Conservation (phyloP, 2,329 filamentous ascomycete species). For the Trichoderma atrobrunneum region DNA sequence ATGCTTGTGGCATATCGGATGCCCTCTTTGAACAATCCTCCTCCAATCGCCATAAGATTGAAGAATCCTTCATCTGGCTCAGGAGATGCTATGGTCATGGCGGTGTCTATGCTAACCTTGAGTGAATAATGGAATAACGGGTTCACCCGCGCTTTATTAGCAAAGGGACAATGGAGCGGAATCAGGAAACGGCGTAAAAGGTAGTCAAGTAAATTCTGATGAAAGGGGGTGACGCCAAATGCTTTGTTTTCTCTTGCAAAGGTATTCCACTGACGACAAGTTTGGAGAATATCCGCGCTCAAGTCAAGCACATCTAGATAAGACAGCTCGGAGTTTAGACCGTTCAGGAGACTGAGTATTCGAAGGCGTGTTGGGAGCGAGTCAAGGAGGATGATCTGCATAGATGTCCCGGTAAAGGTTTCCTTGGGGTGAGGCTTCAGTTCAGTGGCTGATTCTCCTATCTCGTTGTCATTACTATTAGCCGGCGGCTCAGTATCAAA, state of each 20-base stretch:
- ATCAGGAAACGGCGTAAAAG: not conserved
- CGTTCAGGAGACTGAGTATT: not conserved
- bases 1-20: not conserved
- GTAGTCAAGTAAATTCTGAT: not conserved
- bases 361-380: not conserved
- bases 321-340: not conserved
- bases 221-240: not conserved
- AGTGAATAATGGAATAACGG: not conserved
- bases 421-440: not conserved
- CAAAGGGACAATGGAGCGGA: not conserved
- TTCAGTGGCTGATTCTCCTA: not conserved
- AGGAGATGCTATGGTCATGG: not conserved
- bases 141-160: not conserved
- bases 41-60: not conserved
- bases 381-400: not conserved
- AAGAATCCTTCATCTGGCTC: not conserved
- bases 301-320: not conserved
- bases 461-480: slow-evolving; percentile 33
- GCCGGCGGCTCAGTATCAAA: slow-evolving; percentile 50
- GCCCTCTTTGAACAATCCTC: not conserved
- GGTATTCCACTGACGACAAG: not conserved
- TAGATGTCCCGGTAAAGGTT: not conserved
- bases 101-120: not conserved
- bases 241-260: not conserved
- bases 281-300: not conserved